These are phyloP conservation scores for Trametes maxima DNA, from an alignment of 768 basidiomycete species.

Conservation along the genomic window DNA sequence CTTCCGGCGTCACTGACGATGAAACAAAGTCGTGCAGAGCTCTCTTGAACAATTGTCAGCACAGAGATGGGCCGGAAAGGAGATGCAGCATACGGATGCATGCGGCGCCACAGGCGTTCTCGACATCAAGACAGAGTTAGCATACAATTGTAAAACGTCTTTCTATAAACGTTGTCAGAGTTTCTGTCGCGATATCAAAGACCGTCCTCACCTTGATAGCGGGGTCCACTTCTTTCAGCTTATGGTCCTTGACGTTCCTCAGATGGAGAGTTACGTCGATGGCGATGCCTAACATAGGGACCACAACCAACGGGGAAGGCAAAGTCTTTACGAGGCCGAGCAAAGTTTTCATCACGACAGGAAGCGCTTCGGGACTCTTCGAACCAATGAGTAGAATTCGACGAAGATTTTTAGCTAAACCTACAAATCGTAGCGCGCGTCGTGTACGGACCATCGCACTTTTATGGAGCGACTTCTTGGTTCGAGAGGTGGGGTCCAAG, in stretches of 20 bases:
- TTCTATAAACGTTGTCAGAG: constrained; percentile 39
- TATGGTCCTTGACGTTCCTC: constrained; percentile 52
- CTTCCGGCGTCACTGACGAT: constrained; percentile 50
- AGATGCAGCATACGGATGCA: constrained; percentile 46
- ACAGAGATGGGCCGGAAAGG: constrained; percentile 1
- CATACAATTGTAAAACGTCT: constrained; percentile 62
- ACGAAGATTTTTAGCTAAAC: constrained; percentile 18
- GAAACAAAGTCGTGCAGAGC: constrained; percentile 65
- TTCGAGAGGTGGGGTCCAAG: constrained; percentile 50
- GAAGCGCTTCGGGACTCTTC: constrained; percentile 47
- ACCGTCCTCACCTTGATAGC: constrained; percentile 45
- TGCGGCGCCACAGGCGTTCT: constrained; percentile 64
- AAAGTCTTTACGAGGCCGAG: constrained; percentile 53
- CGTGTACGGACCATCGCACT: constrained; percentile 63
- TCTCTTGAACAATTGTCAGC: constrained; percentile 36
- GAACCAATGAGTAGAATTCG: neutral
- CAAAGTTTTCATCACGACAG: constrained; percentile 53
- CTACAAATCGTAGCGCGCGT: constrained; percentile 67
- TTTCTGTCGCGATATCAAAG: neutral
- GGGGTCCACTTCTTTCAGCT: constrained; percentile 44
- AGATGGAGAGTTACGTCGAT: constrained; percentile 73
- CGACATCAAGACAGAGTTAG: constrained; percentile 63
- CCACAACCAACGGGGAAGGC: constrained; percentile 41
- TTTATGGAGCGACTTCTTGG: constrained; percentile 61
- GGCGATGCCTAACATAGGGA: constrained; percentile 65